These are phyloP conservation scores for Ascochyta lentis DNA, from an alignment of 2,329 filamentous ascomycete species.

Conservation along the genomic window DNA sequence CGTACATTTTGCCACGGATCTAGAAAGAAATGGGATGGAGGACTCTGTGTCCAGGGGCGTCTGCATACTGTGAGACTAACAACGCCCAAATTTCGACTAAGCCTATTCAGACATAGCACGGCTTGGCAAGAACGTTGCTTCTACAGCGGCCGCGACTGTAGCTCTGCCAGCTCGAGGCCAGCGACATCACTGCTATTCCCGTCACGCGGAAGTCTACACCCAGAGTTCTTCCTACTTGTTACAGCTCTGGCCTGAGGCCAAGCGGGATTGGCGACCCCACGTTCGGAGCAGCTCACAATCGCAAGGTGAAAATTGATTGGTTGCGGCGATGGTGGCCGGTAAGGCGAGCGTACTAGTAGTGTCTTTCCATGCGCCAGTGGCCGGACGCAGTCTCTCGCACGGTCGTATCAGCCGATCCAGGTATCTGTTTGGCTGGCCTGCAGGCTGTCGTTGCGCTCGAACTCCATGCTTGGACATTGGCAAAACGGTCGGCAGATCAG, in stretches of 20 bases:
- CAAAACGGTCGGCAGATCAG: conserved; percentile 3
- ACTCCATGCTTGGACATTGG: background rate
- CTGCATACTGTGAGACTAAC: too few species aligned
- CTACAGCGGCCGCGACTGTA: background rate
- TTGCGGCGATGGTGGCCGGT: background rate
- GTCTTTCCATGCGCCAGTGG: background rate
- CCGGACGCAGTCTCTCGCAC: background rate
- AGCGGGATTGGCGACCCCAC: background rate
- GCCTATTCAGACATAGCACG: too few species aligned
- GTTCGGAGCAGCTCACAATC: background rate
- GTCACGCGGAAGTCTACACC: background rate
- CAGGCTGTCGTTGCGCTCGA: conserved; percentile 1
- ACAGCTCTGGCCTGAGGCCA: background rate
- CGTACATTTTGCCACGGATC: background rate
- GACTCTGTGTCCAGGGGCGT: background rate
- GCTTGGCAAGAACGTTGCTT: too few species aligned
- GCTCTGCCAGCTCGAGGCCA: background rate
- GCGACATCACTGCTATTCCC: background rate
- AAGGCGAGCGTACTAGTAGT: background rate
- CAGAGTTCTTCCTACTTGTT: background rate
- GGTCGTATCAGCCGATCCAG: background rate
- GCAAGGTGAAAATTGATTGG: background rate
- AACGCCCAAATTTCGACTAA: too few species aligned
- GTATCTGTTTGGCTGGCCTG: background rate
- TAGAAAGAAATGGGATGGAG: background rate